A percentile compares a stretch with the other conserved stretches of the same genome.
Evolutionary conservation across 305 asterid genomes (phyloP).

Genomic region (Caryopteris hybrid): DNA sequence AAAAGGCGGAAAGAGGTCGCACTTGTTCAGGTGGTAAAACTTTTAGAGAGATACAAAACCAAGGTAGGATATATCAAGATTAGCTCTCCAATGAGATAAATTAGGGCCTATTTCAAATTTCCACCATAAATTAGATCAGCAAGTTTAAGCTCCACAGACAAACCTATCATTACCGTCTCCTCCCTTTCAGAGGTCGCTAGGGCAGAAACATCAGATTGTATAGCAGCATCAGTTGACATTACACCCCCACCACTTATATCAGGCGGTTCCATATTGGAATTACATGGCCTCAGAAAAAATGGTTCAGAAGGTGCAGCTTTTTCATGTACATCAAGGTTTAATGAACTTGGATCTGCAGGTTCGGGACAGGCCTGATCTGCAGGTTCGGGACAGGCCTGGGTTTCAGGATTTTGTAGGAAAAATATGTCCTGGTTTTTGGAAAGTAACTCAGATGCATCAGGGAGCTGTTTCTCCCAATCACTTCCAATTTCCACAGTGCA

Average conservation of each 20-base stretch:
- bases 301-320: constrained; percentile 25
- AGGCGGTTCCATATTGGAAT: constrained; percentile 32
- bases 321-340: constrained; percentile 28
- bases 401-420: constrained; percentile 26
- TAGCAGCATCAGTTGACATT: constrained; percentile 25
- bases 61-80: not conserved
- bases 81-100: not conserved
- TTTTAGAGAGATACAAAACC: not conserved
- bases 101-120: not conserved
- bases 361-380: constrained; percentile 26
- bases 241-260: constrained; percentile 30
- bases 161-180: constrained; percentile 49
- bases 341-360: constrained; percentile 22
- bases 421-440: constrained; percentile 27
- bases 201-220: constrained; percentile 33
- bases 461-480: constrained; percentile 24
- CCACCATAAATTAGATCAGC: constrained; percentile 6
- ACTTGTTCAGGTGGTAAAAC: not conserved
- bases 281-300: constrained; percentile 50
- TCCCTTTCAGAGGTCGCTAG: constrained; percentile 37
- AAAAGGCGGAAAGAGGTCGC: not conserved
- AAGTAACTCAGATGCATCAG: constrained; percentile 21
- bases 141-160: constrained; percentile 37
- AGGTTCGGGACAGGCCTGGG: constrained; percentile 25
- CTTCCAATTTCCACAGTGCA: constrained; percentile 14